Evolutionary conservation across 116 monocot genomes (phyloP).

Genomic region (Papilionanthe hybrid): DNA sequence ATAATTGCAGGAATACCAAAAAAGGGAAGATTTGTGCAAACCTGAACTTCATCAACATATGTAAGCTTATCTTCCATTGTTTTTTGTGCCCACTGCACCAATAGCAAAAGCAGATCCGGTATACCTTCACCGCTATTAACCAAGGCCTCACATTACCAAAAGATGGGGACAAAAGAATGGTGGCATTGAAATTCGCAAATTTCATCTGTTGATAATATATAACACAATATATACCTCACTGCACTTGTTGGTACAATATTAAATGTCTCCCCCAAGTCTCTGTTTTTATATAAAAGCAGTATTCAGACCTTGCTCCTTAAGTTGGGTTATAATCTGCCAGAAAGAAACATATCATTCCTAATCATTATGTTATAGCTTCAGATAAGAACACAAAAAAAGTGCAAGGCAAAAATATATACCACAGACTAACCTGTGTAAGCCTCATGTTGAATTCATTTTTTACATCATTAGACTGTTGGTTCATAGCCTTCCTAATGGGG

Average conservation of each 20-base stretch:
- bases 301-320: constrained; percentile 91
- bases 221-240: constrained; percentile 54
- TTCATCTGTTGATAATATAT: background rate
- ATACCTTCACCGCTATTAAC: constrained; percentile 83
- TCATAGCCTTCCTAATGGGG: constrained; percentile 75
- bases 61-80: constrained; percentile 96
- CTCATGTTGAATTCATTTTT: constrained; percentile 90
- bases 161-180: background rate
- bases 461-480: constrained; percentile 77
- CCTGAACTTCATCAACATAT: constrained; percentile 85
- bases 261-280: constrained; percentile 87
- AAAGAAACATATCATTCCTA: constrained; percentile 4
- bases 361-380: background rate
- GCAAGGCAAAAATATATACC: background rate
- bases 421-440: constrained; percentile 56
- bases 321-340: constrained; percentile 66
- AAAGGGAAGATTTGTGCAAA: constrained; percentile 6
- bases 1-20: background rate
- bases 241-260: constrained; percentile 99
- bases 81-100: constrained; percentile 90
- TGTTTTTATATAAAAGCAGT: constrained; percentile 95
- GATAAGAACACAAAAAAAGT: background rate
- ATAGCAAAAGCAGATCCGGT: constrained; percentile 79
- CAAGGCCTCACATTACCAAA: constrained; percentile 8
- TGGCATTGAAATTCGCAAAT: background rate